Evolutionary conservation across 2,329 filamentous ascomycete genomes (phyloP).

Genomic region (Diplodia mutila): DNA sequence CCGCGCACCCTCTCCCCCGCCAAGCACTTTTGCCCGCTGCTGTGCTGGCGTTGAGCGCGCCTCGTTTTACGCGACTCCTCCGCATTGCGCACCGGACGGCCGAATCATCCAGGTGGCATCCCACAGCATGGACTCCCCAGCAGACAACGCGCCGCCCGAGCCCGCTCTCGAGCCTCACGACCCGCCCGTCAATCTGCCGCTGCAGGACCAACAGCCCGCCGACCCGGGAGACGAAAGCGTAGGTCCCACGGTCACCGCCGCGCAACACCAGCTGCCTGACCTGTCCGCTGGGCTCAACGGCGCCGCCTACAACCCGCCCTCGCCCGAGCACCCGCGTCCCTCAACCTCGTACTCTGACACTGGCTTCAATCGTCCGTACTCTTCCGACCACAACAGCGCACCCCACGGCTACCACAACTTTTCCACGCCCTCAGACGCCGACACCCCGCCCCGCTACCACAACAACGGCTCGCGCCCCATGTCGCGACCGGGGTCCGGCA

Average conservation of each 20-base stretch:
- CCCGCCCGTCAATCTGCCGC: conserved; percentile 25
- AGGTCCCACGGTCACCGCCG: conserved; percentile 52
- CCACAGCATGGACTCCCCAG: conserved; percentile 26
- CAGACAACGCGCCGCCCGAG: conserved; percentile 25
- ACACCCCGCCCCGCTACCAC: conserved; percentile 43
- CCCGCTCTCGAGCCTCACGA: conserved; percentile 24
- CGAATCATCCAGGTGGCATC: conserved; percentile 15
- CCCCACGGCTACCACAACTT: conserved; percentile 41
- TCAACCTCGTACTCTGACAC: conserved; percentile 60
- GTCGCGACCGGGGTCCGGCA: conserved; percentile 54
- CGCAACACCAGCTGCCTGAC: conserved; percentile 44
- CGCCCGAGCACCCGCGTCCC: conserved; percentile 45
- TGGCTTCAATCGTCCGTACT: conserved; percentile 48
- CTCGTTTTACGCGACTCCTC: conserved; percentile 7
- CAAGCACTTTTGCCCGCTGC: conserved; percentile 6
- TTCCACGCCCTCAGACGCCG: conserved; percentile 53
- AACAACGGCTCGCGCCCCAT: conserved; percentile 32
- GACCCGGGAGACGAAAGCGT: conserved; percentile 53
- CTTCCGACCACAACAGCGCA: conserved; percentile 38
- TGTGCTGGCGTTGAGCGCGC: conserved; percentile 13
- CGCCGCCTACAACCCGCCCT: conserved; percentile 50
- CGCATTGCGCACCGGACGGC: conserved; percentile 23
- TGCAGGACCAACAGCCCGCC: conserved; percentile 38
- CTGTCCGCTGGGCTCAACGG: conserved; percentile 36
- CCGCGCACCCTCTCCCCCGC: neutral